Evolutionary conservation across 768 basidiomycete genomes (phyloP), one percentile per base, ranked within the genome.

Genomic region (Pulveroboletus sp.): DNA sequence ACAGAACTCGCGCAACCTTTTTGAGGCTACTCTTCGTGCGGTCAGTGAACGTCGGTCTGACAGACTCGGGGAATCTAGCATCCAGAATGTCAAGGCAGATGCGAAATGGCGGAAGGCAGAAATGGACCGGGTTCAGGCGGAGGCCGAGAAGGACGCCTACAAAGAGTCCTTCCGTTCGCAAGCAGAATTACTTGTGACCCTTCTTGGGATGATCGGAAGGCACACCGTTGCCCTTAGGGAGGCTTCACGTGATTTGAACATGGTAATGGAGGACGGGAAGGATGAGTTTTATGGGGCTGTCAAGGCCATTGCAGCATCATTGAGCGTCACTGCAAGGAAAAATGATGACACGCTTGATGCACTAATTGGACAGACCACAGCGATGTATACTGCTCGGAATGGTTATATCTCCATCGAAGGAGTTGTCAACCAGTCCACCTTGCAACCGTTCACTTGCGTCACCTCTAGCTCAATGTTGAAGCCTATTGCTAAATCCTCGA

Each of bases 11-110:
- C 76, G 72, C 53, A 81, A 85, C 30, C 86, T 93, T 77, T 90
- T 93, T 61, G 88, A 90, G 41, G 90, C 88, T 14, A 89, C 86
- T 33, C 78, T 93, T 62, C 81, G 86, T n/a, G 89, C 89, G 14
- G 83, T 85, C 43, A 81, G 85, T 31, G 87, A 93, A 61, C 75
- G 91, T 47, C 82, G 78, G 52, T 87, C 85, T 5, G 88, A 90
- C 55, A 83, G 82, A 57, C 69, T 91, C 32, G 91, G 92, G 61
- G 86, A 90, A 26, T 59, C 78, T 35, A 79, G 76, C 58, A 63
- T 82, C 24, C 84, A 89, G 52, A 85, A 80, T 55, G 71, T 93
- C 60, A 85, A 82, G 60, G 75, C 86, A 21, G 84, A 89, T 51
- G 83, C 83, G 1, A 72, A 74, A 44, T 78, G 74, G 66, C 76